A percentile compares a stretch with the other conserved stretches of the same genome.
phyloP scores from a whole-genome alignment of 1,139 yeast genomes.

The Yamadazyma diddensiae region DNA sequence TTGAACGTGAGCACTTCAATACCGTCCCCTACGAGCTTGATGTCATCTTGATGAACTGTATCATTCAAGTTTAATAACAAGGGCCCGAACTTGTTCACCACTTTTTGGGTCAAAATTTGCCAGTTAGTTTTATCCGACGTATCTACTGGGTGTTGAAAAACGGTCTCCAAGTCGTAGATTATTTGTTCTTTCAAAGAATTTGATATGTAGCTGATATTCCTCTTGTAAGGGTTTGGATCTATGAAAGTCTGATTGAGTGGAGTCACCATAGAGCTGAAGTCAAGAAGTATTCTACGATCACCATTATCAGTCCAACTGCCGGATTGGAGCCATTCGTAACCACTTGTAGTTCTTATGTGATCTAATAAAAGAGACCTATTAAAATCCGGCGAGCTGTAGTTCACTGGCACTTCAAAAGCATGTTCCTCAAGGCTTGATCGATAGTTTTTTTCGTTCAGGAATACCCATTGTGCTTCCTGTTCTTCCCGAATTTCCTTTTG shows the following conservation, averaged over 20 bases:
- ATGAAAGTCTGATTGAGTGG: conserved; percentile 47
- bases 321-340: conserved; percentile 40
- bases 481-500: too few relatives aligned
- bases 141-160: conserved; percentile 25
- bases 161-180: conserved; percentile 26
- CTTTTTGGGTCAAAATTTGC: conserved; percentile 44
- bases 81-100: conserved; percentile 51
- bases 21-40: conserved; percentile 9
- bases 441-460: too few relatives aligned
- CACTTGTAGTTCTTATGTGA: conserved; percentile 18
- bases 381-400: conserved; percentile 5
- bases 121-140: conserved; percentile 46
- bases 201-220: conserved; percentile 42
- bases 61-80: conserved; percentile 35
- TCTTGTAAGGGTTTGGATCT: conserved; percentile 41
- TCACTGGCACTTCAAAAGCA: background rate
- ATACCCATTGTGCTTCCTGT: too few relatives aligned
- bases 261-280: conserved; percentile 48
- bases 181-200: conserved; percentile 29
- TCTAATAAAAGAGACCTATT: conserved; percentile 7
- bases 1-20: conserved; percentile 16
- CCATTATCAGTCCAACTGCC: conserved; percentile 43
- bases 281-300: conserved; percentile 45
- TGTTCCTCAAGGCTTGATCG: too few relatives aligned
- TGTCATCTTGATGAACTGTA: conserved; percentile 3